Evolutionary conservation across 805 yeast species (phyloP), one percentile per base, ranked within the genome.

Genomic region (Alloascoidea africana): DNA sequence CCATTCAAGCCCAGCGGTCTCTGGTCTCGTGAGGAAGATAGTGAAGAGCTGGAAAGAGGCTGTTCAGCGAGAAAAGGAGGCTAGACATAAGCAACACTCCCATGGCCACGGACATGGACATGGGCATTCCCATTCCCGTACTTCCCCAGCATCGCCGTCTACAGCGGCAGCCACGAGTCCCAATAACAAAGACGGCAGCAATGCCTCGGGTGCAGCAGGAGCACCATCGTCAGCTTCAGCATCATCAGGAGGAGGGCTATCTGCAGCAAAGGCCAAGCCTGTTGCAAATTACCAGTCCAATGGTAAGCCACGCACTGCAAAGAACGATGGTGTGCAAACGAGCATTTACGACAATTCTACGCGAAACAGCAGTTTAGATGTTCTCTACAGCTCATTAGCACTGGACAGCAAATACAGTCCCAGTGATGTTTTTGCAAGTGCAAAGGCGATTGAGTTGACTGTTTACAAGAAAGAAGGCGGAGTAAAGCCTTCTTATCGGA

Each of bases 41-140:
- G 86, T 91, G 48, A 71, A 74, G 46, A 64, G 68, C 27, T 91
- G 98, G 98, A 85, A 85, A 52, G 96, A 89, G 44, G 76, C 76
- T 37, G 94, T 89, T 13, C 76, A 76, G 34, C 65, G 63, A 42
- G 81, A 78, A 47, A 79, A 77, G 55, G 58, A 57, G 43, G 47
- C 37, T 33, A 8, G n/a, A 23, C 30, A 23, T 23, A 23, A 23
- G n/a, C 8, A 23, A n/a, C 16, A 17, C 36, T 5, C 18, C 17
- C 19, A 8, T 8, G 8, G 13, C n/a, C 36, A 32, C 14, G 19
- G 17, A 15, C 36, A 16, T 35, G 41, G 35, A 14, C 13, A 14
- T 32, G 36, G 16, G 16, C 36, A 17, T 18, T 27, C 27, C 32
- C 11, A 8, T 13, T 11, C 27, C 16, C 16, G 19, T 30, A 14